Conservation (phyloP, 345 rosid species). For the Citrus unshiu region DNA sequence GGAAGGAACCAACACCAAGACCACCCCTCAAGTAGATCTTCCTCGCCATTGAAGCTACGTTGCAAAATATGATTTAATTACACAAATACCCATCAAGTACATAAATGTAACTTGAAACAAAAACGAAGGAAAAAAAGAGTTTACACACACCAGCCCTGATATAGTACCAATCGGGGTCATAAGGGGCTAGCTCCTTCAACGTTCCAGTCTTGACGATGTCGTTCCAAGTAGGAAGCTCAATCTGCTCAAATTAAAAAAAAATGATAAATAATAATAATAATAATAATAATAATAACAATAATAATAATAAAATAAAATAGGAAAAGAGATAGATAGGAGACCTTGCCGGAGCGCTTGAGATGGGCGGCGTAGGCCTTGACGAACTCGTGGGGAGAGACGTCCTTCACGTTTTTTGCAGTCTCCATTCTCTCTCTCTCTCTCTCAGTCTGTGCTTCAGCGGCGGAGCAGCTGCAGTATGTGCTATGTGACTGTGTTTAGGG, state of each 20-base stretch:
- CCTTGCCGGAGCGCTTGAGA: conserved; percentile 60
- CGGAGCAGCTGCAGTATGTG: neutral
- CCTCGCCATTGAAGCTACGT: conserved; percentile 49
- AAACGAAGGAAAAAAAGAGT: too few species aligned
- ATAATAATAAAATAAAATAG: neutral
- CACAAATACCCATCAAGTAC: neutral
- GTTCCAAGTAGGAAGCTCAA: conserved; percentile 25
- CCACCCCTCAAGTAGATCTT: conserved; percentile 54
- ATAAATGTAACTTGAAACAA: too few species aligned
- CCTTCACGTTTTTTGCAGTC: conserved; percentile 40
- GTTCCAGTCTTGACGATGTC: conserved; percentile 36
- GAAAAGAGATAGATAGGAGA: neutral
- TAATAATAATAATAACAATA: too few species aligned
- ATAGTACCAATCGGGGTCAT: conserved; percentile 38
- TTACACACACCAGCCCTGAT: conserved; percentile 25
- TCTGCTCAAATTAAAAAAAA: neutral
- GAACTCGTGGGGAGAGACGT: conserved; percentile 55
- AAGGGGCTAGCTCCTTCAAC: conserved; percentile 35
- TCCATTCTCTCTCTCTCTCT: conserved; percentile 12
- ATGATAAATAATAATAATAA: neutral
- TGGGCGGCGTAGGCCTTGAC: conserved; percentile 51
- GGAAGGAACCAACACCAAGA: conserved; percentile 47
- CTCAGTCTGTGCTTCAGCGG: neutral
- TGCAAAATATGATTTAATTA: neutral
- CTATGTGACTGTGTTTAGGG: neutral